Evolutionary conservation across 352 stramenopile genomes (phyloP).

Genomic region (Phytophthora meadii): DNA sequence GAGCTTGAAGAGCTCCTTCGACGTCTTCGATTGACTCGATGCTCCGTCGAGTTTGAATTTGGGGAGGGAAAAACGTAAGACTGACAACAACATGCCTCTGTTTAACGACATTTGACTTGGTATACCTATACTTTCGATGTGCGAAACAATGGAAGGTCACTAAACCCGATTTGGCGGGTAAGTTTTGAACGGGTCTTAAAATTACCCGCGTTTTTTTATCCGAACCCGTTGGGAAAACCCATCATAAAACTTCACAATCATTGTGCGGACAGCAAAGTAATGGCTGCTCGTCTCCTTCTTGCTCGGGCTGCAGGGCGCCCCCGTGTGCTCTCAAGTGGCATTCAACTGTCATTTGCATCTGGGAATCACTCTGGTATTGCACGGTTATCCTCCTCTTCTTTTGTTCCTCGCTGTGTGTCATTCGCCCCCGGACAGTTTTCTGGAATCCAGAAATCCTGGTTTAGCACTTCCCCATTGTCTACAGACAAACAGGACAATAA

Average conservation of each 20-base stretch:
- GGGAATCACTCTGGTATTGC: not conserved
- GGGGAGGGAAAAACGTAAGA: constrained; percentile 16
- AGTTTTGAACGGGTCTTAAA: not conserved
- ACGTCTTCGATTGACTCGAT: constrained; percentile 47
- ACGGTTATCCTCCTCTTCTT: constrained; percentile 6
- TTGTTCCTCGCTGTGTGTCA: constrained; percentile 2
- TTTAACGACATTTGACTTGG: constrained; percentile 5
- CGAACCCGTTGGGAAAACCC: constrained; percentile 12
- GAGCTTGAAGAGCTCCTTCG: constrained; percentile 54
- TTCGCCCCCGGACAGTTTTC: constrained; percentile 14
- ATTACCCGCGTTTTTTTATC: constrained; percentile 32
- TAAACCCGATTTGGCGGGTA: constrained; percentile 9
- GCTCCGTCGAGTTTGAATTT: constrained; percentile 39
- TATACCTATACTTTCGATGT: not conserved
- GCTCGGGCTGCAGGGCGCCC: constrained; percentile 11
- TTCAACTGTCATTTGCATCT: constrained; percentile 1
- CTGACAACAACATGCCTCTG: constrained; percentile 9
- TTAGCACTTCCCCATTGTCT: constrained; percentile 17
- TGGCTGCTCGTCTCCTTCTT: constrained; percentile 30
- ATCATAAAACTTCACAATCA: constrained; percentile 8
- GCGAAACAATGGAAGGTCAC: constrained; percentile 1
- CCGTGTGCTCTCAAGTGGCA: not conserved
- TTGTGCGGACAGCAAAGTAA: constrained; percentile 12
- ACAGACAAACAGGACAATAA: constrained; percentile 4
- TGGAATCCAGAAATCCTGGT: constrained; percentile 20